phyloP scores from a whole-genome alignment of 352 stramenopile genomes.

The Peronospora destructor region DNA sequence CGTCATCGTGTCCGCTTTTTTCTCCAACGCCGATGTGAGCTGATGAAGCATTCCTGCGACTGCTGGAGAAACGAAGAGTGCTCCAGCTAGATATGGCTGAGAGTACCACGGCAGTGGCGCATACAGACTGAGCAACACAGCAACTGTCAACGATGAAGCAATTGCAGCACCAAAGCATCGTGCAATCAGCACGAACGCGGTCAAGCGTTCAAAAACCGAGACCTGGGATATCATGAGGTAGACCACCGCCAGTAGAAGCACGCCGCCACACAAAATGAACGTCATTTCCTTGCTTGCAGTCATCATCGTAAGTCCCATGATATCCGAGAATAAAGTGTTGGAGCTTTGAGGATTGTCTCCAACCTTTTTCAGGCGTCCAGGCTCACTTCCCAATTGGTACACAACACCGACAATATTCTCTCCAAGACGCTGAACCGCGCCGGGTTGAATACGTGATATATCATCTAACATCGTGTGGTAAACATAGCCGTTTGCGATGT shows the following conservation, averaged over 20 bases:
- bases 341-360: slow-evolving; percentile 47
- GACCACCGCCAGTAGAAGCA: slow-evolving; percentile 34
- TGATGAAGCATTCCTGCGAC: slow-evolving; percentile 55
- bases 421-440: slow-evolving; percentile 57
- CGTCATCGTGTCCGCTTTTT: slow-evolving; percentile 15
- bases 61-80: slow-evolving; percentile 36
- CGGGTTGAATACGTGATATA: slow-evolving; percentile 59
- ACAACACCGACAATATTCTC: slow-evolving; percentile 66
- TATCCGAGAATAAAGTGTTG: slow-evolving; percentile 70
- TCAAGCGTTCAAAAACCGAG: slow-evolving; percentile 30
- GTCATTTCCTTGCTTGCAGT: slow-evolving; percentile 43
- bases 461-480: slow-evolving; percentile 72
- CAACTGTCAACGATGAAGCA: slow-evolving; percentile 32
- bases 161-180: slow-evolving; percentile 34
- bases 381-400: slow-evolving; percentile 34
- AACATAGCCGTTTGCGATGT: slow-evolving; percentile 75
- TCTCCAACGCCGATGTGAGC: slow-evolving; percentile 29
- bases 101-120: slow-evolving; percentile 67
- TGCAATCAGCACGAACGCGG: slow-evolving; percentile 34
- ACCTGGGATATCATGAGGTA: slow-evolving; percentile 49
- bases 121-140: slow-evolving; percentile 47
- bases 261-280: slow-evolving; percentile 32
- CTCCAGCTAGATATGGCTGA: slow-evolving; percentile 39
- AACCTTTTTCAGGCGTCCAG: slow-evolving; percentile 47
- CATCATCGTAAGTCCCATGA: slow-evolving; percentile 56